phyloP scores from a whole-genome alignment of 805 yeast species.

The Wickerhamiella sorbophila region DNA sequence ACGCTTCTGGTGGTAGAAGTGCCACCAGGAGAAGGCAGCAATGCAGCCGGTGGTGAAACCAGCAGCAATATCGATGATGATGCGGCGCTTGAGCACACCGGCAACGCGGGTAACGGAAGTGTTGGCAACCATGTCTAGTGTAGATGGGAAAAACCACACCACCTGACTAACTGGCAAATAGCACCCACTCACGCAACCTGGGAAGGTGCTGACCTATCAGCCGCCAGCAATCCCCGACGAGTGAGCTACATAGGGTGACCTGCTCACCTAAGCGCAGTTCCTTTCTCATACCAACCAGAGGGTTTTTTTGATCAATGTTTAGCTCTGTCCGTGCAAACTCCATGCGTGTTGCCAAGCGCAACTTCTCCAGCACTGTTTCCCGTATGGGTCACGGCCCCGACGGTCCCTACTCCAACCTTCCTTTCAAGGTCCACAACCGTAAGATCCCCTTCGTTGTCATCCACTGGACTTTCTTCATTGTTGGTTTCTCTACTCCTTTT shows the following conservation, averaged over 20 bases:
- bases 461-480: conserved; percentile 60
- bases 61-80: conserved; percentile 60
- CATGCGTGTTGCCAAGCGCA: conserved; percentile 10
- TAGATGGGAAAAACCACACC: background rate
- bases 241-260: background rate
- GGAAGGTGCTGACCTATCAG: background rate
- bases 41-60: conserved; percentile 36
- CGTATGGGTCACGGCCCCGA: conserved; percentile 41
- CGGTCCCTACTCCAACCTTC: conserved; percentile 85
- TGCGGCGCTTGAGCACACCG: conserved; percentile 69
- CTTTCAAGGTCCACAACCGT: conserved; percentile 89
- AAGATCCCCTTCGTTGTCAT: conserved; percentile 73
- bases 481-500: conserved; percentile 67
- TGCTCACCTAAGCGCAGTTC: background rate
- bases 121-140: conserved; percentile 17
- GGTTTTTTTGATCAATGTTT: conserved; percentile 3
- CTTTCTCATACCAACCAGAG: background rate
- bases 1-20: conserved; percentile 61
- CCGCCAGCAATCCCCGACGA: background rate
- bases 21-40: conserved; percentile 70
- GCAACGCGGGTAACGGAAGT: conserved; percentile 30
- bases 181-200: background rate
- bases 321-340: conserved; percentile 5
- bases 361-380: conserved; percentile 16
- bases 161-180: background rate